Evolutionary conservation across 441 rosid genomes (phyloP).

Genomic region (Rhodomyrtus psidioides): DNA sequence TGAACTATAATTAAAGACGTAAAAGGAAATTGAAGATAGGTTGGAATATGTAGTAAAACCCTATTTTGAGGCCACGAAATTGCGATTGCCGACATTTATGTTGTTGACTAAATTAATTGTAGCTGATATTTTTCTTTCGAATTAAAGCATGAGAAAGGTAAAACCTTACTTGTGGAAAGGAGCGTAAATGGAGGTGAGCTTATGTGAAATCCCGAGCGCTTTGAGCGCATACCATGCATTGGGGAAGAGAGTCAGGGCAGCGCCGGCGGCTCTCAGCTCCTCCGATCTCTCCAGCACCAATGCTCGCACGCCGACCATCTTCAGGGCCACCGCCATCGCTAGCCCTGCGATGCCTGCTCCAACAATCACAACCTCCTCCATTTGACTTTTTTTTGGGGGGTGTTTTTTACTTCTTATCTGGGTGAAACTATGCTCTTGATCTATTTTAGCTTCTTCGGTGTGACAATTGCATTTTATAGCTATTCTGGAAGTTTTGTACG

Average conservation of each 20-base stretch:
- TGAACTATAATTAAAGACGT: neutral
- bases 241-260: constrained; percentile 21
- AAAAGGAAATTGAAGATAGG: neutral
- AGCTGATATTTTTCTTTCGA: neutral
- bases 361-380: constrained; percentile 28
- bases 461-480: neutral
- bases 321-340: constrained; percentile 27
- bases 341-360: constrained; percentile 36
- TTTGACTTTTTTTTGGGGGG: neutral
- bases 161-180: constrained; percentile 2
- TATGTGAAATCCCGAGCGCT: constrained; percentile 33
- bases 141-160: neutral
- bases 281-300: constrained; percentile 26
- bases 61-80: neutral
- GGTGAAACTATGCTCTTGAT: neutral
- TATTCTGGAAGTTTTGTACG: neutral
- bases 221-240: constrained; percentile 41
- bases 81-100: neutral
- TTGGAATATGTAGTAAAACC: neutral
- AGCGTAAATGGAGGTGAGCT: constrained; percentile 24
- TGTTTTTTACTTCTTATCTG: neutral
- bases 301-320: constrained; percentile 24
- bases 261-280: constrained; percentile 18
- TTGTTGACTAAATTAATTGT: neutral
- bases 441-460: neutral